Conservation (phyloP, 2,329 filamentous ascomycete genomes). For the Endothia cerciana region DNA sequence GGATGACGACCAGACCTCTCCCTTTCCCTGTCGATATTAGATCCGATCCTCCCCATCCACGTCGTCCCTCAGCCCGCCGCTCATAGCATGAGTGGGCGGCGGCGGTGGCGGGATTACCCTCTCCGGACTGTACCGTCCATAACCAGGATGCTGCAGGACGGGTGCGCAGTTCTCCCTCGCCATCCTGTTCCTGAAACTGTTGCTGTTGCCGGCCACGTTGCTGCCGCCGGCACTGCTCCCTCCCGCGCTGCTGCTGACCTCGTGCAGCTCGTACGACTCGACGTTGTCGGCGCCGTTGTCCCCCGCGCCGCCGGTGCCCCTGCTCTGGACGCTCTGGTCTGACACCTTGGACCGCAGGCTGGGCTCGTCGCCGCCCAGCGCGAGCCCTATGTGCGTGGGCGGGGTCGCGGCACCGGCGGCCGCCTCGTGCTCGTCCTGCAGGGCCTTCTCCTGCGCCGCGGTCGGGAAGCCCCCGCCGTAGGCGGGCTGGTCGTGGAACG, state of each 20-base stretch:
- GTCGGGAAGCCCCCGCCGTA: slow-evolving; percentile 33
- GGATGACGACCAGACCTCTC: not conserved
- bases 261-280: slow-evolving; percentile 55
- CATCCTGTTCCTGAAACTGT: slow-evolving; percentile 30
- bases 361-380: slow-evolving; percentile 45
- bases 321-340: slow-evolving; percentile 35
- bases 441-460: slow-evolving; percentile 31
- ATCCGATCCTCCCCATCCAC: not conserved
- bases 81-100: slow-evolving; percentile 18
- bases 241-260: slow-evolving; percentile 41
- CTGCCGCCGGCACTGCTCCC: slow-evolving; percentile 29
- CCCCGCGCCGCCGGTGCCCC: slow-evolving; percentile 28
- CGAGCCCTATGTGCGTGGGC: slow-evolving; percentile 46
- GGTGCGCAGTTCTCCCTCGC: slow-evolving; percentile 42
- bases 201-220: slow-evolving; percentile 17
- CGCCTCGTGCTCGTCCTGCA: slow-evolving; percentile 26
- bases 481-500: slow-evolving; percentile 24
- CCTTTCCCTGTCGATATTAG: not conserved
- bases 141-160: slow-evolving; percentile 51
- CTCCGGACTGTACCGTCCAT: slow-evolving; percentile 43
- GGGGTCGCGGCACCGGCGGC: slow-evolving; percentile 17
- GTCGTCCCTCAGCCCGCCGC: slow-evolving; percentile 31
- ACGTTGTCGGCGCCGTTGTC: slow-evolving; percentile 31
- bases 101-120: slow-evolving; percentile 24
- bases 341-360: slow-evolving; percentile 39